Percentiles rank a stretch among this genome's conserved stretches.
phyloP scores from a whole-genome alignment of 73 alveolate species.

The Strombidium stylifer region DNA sequence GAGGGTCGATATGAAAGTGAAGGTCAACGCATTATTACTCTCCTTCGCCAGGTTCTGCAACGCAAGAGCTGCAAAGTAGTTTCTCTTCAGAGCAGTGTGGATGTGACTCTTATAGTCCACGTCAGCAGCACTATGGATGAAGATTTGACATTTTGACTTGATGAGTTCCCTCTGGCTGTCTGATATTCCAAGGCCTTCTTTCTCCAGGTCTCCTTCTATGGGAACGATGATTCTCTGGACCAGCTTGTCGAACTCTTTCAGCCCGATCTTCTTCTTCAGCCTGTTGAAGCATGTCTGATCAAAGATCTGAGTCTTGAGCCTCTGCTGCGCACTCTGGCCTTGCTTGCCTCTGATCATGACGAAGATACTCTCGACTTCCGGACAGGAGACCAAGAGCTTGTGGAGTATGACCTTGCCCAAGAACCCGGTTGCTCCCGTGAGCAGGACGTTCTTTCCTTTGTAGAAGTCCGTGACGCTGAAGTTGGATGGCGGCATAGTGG shows the following conservation, averaged over 20 bases:
- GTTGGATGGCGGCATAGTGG: too few relatives aligned
- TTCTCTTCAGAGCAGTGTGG: conserved; percentile 28
- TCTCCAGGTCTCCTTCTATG: conserved; percentile 56
- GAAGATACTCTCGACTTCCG: conserved; percentile 42
- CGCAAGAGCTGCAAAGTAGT: conserved; percentile 37
- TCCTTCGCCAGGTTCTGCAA: conserved; percentile 26
- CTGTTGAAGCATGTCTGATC: conserved; percentile 18
- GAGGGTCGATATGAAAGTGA: conserved; percentile 52
- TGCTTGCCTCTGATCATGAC: conserved; percentile 42
- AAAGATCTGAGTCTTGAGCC: conserved; percentile 35
- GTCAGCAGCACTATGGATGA: conserved; percentile 63
- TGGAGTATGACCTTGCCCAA: conserved; percentile 57
- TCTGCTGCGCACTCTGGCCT: conserved; percentile 17
- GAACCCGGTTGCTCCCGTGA: conserved; percentile 65
- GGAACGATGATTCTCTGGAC: conserved; percentile 29
- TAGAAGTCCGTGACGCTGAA: conserved; percentile 40
- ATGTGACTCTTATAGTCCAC: conserved; percentile 33
- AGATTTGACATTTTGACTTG: neutral
- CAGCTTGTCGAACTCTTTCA: conserved; percentile 12
- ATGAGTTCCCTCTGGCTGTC: conserved; percentile 7
- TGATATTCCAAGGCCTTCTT: neutral
- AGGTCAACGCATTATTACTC: conserved; percentile 25
- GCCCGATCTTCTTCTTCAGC: neutral
- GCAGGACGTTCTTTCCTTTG: conserved; percentile 40
- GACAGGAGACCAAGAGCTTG: conserved; percentile 38